A percentile compares a stretch with the other conserved stretches of the same genome.
Conservation (phyloP, 495 filamentous ascomycete species). For the Daldinia loculata region DNA sequence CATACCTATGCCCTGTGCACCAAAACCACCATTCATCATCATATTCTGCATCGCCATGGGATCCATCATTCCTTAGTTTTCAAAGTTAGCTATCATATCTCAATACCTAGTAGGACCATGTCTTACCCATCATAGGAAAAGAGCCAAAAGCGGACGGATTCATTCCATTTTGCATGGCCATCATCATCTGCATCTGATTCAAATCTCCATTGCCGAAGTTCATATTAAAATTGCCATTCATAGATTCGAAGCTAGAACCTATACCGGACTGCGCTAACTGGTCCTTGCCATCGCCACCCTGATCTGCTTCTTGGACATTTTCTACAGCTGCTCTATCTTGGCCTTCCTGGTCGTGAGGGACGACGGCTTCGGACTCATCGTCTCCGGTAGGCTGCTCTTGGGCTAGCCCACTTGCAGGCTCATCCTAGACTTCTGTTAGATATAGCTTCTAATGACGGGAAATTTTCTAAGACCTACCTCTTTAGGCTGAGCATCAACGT, state of each 20-base stretch:
- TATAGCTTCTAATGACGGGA: neutral
- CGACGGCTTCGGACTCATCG: conserved; percentile 33
- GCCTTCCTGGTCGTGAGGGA: conserved; percentile 37
- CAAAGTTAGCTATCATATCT: conserved; percentile 39
- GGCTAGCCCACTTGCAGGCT: conserved; percentile 14
- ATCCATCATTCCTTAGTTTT: conserved; percentile 80
- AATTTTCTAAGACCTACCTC: conserved; percentile 20
- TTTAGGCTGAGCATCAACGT: conserved; percentile 17
- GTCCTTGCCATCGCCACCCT: conserved; percentile 46
- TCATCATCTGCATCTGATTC: conserved; percentile 76
- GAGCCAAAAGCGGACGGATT: conserved; percentile 64
- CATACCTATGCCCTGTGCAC: conserved; percentile 85
- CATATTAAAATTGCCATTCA: conserved; percentile 69
- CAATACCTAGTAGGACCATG: neutral
- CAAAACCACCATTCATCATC: conserved; percentile 82
- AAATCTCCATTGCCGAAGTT: conserved; percentile 72
- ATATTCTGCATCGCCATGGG: conserved; percentile 90
- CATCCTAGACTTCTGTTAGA: conserved; percentile 24
- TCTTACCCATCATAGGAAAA: conserved; percentile 90
- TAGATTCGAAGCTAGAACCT: conserved; percentile 58
- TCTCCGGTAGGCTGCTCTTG: conserved; percentile 39
- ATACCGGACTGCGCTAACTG: conserved; percentile 47
- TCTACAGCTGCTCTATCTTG: conserved; percentile 43
- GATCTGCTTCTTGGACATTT: conserved; percentile 44
- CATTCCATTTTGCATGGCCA: conserved; percentile 80